Evolutionary conservation across 306 rosid species (phyloP).

Genomic region (Prunus dulcis): DNA sequence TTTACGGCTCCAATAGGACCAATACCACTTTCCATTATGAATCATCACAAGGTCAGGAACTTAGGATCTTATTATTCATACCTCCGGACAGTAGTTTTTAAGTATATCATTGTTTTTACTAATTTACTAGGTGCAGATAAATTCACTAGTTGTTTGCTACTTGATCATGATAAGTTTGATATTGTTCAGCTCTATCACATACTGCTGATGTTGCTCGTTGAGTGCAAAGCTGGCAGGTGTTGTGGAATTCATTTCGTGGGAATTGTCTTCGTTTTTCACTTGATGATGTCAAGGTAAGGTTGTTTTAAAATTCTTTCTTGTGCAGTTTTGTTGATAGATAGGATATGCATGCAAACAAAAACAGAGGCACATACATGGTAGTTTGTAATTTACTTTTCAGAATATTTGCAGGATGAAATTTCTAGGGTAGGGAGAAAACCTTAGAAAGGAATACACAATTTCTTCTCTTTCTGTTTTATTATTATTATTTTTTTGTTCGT

Average conservation of each 20-base stretch:
- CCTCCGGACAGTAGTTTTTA: background rate
- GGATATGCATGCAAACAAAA: background rate
- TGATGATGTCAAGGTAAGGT: background rate
- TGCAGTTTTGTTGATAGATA: background rate
- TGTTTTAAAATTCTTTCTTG: background rate
- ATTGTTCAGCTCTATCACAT: background rate
- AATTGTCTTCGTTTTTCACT: background rate
- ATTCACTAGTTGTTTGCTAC: background rate
- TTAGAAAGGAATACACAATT: background rate
- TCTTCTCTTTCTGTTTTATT: background rate
- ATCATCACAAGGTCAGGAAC: slow-evolving; percentile 5
- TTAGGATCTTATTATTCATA: background rate
- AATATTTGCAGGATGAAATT: background rate
- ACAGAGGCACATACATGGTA: background rate
- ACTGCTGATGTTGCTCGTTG: background rate
- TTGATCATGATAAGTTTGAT: background rate
- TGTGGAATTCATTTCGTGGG: background rate
- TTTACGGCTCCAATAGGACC: background rate
- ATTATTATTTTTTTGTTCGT: no score
- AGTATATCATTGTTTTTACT: background rate
- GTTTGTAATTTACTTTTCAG: no score
- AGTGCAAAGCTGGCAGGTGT: background rate
- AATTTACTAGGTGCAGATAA: background rate
- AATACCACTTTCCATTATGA: background rate
- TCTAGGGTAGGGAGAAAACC: background rate